These are phyloP conservation scores for Eucalyptus virginea DNA, from an alignment of 345 rosid species.

Conservation along the genomic window DNA sequence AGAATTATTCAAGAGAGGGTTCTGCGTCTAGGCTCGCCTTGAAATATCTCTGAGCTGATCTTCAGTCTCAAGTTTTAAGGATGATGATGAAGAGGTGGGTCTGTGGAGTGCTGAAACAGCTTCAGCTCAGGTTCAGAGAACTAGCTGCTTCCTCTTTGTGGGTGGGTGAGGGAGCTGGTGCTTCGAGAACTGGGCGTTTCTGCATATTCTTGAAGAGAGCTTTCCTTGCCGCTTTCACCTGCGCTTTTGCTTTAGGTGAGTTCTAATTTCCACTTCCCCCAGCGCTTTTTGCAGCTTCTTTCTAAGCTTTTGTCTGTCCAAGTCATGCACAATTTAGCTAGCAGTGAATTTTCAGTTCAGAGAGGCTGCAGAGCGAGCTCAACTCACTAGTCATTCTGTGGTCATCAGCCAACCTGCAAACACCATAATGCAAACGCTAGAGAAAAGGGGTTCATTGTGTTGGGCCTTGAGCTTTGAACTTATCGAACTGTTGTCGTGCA, in stretches of 20 bases:
- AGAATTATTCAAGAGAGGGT: not conserved
- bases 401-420: not conserved
- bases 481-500: not conserved
- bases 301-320: not conserved
- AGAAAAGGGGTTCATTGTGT: not conserved
- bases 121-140: not conserved
- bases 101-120: not conserved
- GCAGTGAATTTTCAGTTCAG: not conserved
- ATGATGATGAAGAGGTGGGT: not conserved
- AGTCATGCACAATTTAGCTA: not conserved
- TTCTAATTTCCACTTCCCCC: not conserved
- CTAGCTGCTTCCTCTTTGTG: conserved; percentile 3
- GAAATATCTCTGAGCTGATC: not conserved
- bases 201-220: conserved; percentile 3
- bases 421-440: not conserved
- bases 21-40: not conserved
- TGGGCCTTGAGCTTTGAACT: not conserved
- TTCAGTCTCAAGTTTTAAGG: not conserved
- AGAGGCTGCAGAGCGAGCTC: not conserved
- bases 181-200: not conserved
- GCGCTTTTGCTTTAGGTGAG: conserved; percentile 48
- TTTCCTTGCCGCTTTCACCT: conserved; percentile 31
- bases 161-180: not conserved
- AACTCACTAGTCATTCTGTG: not conserved
- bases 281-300: no score